Evolutionary conservation across 768 basidiomycete genomes (phyloP), one percentile per base, ranked within the genome.

Genomic region (Sarcodon aspratus): DNA sequence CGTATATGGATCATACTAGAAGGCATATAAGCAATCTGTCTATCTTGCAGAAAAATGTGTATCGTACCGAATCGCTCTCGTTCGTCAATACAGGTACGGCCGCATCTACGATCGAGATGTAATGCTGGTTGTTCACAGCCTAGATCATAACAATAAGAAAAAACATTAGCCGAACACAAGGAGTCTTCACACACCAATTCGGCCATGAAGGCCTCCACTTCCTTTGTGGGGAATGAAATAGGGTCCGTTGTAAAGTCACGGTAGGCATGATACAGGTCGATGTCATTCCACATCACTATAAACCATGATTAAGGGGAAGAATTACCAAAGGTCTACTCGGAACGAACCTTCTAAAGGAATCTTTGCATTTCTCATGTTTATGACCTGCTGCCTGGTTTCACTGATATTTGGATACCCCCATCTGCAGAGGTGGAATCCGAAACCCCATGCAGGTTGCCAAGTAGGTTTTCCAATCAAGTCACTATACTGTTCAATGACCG

Each of bases 221-320:
- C 74, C 13, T 74, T 69, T 12, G 59, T 64, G 6, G 82, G 78
- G 67, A 77, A 86, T 40, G 67, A 73, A 31, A 77, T 72, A 10
- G 82, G 81, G 58, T 85, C 82, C 7, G 72, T 63, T 4, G 84
- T 86, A 54, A 85, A 84, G 61, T 82, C 83, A 12, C 84, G 71
- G 34, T 73, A 67, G 27, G 80, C 75, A 54, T 83, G 77, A 54
- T 83, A 85, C 47, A 85, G 52, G 62, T 86, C 83, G 51, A 86
- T 82, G 54, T 85, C 84, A 57, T 81, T 85, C 84, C 84, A 86
- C 72, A 83, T 83, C 40, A 78, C 81, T 82, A 34, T 15, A 37
- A 44, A 48, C 12, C 17, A 13, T 27, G 21, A 38, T 37, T 49
- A 49, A 48, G 21, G 44, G 42, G 32, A 15, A 10, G n/a, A 8